A percentile compares a stretch with the other conserved stretches of the same genome.
Conservation (phyloP, 139 green algal species). For the Dunaliella sp. region DNA sequence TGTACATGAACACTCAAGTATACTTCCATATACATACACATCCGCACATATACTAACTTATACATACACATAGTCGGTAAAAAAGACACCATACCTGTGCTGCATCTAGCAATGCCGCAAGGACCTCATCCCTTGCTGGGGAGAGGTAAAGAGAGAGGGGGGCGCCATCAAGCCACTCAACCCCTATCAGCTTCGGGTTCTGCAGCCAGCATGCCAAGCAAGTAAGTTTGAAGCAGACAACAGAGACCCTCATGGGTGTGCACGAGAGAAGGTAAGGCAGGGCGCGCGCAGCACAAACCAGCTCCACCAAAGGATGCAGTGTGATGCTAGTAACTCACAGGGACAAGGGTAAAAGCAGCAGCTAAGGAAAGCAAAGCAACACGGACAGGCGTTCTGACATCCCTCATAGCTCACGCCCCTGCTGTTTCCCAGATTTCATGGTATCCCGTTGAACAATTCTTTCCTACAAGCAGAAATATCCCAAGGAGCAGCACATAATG, state of each 20-base stretch:
- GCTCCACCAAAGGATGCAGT: background rate
- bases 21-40: no score
- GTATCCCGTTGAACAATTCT: no score
- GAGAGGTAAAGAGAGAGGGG: constrained; percentile 59
- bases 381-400: no score
- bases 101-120: constrained; percentile 69
- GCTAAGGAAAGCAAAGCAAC: constrained; percentile 22
- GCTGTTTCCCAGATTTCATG: no score
- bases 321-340: background rate
- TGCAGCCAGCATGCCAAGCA: constrained; percentile 49
- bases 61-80: no score
- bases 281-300: background rate
- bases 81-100: constrained; percentile 51
- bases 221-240: background rate
- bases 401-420: no score
- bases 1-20: background rate
- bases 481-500: no score
- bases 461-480: no score
- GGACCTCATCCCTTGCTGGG: constrained; percentile 62
- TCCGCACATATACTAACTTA: no score
- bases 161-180: constrained; percentile 74
- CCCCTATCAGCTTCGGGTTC: constrained; percentile 68
- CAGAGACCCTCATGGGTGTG: no score
- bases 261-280: background rate
- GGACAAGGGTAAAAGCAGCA: background rate